Base-by-base conservation (phyloP, 2,329 filamentous ascomycete genomes). In the Exophiala sp. region DNA sequence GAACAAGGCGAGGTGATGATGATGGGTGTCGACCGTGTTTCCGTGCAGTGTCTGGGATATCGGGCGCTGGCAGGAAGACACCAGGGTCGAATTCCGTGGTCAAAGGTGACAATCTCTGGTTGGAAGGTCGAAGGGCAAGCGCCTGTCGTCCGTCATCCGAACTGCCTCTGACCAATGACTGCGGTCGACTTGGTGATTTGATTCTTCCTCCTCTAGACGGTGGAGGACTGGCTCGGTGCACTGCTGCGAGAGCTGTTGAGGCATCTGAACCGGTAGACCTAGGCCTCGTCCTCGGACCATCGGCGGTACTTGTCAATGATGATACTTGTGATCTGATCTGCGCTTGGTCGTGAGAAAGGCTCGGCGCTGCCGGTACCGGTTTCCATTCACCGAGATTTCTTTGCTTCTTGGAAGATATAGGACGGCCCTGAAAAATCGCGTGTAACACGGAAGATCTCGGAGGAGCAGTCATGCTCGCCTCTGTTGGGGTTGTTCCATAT, bases 151-250 rank as follows among this genome's bases (percentile, higher is more conserved):
- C 48, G 57, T 51, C 66, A 48, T 46, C 59, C 58, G 23, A 46
- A 27, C 30, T 24, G 13, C 50, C 45, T 35, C 51, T 55, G 13
- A 37, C 47, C 34, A 24, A 16, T 23, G 37, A 42, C 27, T 50
- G 51, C 16, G 38, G 42, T 27, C 52, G 48, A 30, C 41, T 56
- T 16, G 45, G 37, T 11, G 46, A 45, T 34, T 53, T 56, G 21
- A 61, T 34, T n/a, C 32, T 65, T 58, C 60, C 52, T 53, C 48
- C 38, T 38, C 56, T 58, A 16, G 60, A 50, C 24, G 62, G 58
- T 2, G 65, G 60, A n/a, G 65, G 64, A 45, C 65, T 71, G 4
- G 60, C 60, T 27, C 63, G 61, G 37, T 70, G 68, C 13, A 72
- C 64, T 1, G 68, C 64, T 4, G 66, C 60, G 4, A 73, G 58